These are phyloP conservation scores for Paspalum vaginatum DNA, from an alignment of 176 grass and related monocot species.

Conservation along the genomic window DNA sequence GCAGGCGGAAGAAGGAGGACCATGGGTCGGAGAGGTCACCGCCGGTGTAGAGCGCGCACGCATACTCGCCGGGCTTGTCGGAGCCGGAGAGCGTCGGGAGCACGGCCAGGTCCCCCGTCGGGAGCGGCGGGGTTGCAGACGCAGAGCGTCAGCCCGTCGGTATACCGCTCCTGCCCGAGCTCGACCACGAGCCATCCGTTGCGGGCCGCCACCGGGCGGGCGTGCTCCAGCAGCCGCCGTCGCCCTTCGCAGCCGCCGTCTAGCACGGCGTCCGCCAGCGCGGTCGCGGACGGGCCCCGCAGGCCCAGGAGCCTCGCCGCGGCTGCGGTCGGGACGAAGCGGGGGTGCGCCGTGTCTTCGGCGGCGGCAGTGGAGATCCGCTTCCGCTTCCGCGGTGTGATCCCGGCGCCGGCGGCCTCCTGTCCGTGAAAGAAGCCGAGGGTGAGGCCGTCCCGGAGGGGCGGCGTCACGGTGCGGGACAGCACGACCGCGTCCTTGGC, in stretches of 20 bases:
- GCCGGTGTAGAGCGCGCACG: conserved; percentile 16
- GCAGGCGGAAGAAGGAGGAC: background rate
- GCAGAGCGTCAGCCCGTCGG: background rate
- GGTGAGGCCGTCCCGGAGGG: no score
- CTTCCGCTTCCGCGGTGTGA: no score
- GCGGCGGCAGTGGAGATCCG: no score
- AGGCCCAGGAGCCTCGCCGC: no score
- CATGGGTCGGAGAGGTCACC: background rate
- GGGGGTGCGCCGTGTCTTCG: no score
- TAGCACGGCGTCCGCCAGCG: background rate
- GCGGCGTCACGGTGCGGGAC: no score
- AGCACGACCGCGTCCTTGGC: no score
- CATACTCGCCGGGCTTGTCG: background rate
- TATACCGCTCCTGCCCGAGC: background rate
- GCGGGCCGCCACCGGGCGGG: background rate
- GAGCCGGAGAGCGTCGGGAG: background rate
- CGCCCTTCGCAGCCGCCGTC: no score
- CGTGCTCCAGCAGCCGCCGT: background rate
- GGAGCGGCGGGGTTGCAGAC: conserved; percentile 22
- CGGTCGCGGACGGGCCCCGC: no score
- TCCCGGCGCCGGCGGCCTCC: no score
- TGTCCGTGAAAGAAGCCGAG: no score
- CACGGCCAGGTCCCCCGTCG: background rate
- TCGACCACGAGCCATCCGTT: conserved; percentile 16
- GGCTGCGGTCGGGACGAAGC: no score